Evolutionary conservation across 352 stramenopile genomes (phyloP).

Genomic region (Globisporangium nagaii): DNA sequence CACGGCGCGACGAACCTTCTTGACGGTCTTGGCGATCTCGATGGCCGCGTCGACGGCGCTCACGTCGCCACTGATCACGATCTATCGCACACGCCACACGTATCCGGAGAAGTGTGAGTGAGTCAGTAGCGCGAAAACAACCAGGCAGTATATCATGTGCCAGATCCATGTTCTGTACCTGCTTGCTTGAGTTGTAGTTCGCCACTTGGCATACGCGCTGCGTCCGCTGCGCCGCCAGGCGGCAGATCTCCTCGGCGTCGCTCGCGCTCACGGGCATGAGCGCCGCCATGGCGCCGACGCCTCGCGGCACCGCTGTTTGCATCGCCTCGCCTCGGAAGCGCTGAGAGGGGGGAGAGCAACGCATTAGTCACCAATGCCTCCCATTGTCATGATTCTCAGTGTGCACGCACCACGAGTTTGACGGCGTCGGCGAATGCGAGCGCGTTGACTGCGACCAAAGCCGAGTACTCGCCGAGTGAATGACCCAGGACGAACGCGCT

Average conservation of each 20-base stretch:
- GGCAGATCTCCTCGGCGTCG: slow-evolving; percentile 55
- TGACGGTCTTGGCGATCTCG: slow-evolving; percentile 51
- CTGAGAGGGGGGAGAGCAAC: slow-evolving; percentile 10
- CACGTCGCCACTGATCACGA: slow-evolving; percentile 67
- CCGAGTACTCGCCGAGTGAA: slow-evolving; percentile 85
- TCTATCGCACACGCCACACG: slow-evolving; percentile 11
- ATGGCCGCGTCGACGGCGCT: slow-evolving; percentile 48
- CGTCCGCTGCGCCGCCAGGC: slow-evolving; percentile 24
- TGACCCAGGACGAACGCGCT: slow-evolving; percentile 61
- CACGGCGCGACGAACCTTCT: slow-evolving; percentile 66
- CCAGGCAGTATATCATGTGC: too few species aligned
- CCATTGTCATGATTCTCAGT: neutral
- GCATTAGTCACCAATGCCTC: neutral
- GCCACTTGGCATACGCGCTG: slow-evolving; percentile 64
- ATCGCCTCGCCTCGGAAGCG: slow-evolving; percentile 67
- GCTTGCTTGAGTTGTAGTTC: slow-evolving; percentile 88
- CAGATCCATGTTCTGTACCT: slow-evolving; percentile 22
- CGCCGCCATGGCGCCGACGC: slow-evolving; percentile 67
- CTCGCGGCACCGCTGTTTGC: slow-evolving; percentile 48
- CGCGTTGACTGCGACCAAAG: slow-evolving; percentile 61
- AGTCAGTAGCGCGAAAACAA: too few species aligned
- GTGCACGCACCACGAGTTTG: slow-evolving; percentile 47
- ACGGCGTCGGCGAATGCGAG: slow-evolving; percentile 65
- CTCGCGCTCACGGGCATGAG: slow-evolving; percentile 54
- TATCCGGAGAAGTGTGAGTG: too few species aligned